Evolutionary conservation across 202 grass and related monocot genomes (phyloP).

Genomic region (Setaria viridis): DNA sequence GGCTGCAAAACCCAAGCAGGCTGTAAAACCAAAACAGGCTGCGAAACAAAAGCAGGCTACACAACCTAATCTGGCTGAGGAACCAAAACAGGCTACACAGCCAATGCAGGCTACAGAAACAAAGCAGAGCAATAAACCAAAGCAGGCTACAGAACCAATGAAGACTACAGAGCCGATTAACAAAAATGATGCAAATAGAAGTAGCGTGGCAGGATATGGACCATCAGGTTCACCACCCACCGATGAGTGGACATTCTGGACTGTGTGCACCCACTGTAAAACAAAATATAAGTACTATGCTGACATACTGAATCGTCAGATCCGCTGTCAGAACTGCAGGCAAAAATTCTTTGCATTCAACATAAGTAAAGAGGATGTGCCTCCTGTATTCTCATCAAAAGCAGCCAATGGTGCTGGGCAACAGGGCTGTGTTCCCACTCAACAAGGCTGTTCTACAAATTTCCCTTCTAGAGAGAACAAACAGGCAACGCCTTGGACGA

Average conservation of each 20-base stretch:
- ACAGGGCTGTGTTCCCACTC: constrained; percentile 33
- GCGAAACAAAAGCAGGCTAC: background rate
- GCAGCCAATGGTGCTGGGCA: constrained; percentile 37
- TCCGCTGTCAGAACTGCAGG: constrained; percentile 73
- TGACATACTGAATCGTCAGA: constrained; percentile 49
- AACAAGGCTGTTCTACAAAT: constrained; percentile 41
- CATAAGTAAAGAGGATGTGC: constrained; percentile 44
- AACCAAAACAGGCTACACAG: background rate
- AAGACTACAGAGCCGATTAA: constrained; percentile 43
- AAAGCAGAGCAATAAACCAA: constrained; percentile 1
- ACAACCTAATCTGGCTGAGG: background rate
- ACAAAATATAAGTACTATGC: constrained; percentile 70
- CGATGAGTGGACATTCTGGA: constrained; percentile 68
- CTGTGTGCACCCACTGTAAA: constrained; percentile 58
- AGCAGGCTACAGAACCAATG: constrained; percentile 36
- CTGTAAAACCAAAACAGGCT: constrained; percentile 1
- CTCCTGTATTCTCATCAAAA: constrained; percentile 32
- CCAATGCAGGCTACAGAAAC: background rate
- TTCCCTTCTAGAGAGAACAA: constrained; percentile 32
- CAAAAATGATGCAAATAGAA: constrained; percentile 33
- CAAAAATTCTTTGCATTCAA: constrained; percentile 64
- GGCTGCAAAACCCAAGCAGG: background rate
- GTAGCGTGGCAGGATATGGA: constrained; percentile 25
- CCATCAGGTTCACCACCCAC: constrained; percentile 45
- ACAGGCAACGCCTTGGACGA: background rate